phyloP scores from a whole-genome alignment of 352 stramenopile species.

The Phytophthora rubi region DNA sequence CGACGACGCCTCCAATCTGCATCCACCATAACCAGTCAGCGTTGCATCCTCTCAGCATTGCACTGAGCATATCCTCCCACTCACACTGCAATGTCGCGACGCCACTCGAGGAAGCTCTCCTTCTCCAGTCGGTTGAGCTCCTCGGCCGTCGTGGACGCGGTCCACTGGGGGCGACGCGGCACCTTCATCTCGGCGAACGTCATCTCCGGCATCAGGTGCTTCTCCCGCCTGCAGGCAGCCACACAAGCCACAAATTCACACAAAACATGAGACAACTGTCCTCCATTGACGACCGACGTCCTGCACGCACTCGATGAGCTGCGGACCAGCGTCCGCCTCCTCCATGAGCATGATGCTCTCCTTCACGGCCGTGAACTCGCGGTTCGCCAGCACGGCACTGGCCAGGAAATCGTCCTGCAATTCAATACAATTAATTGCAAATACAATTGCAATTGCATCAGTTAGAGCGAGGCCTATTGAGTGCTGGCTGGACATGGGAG shows the following conservation, averaged over 20 bases:
- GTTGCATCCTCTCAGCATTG: neutral
- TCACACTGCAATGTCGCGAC: conserved; percentile 94
- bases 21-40: conserved; percentile 16
- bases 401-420: conserved; percentile 92
- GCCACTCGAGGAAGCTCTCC: conserved; percentile 98
- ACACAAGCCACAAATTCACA: neutral
- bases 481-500: no score
- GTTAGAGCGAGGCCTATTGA: neutral
- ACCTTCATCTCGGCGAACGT: conserved; percentile 96
- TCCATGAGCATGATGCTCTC: conserved; percentile 88
- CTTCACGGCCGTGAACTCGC: conserved; percentile 92
- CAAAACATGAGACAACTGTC: neutral
- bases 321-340: conserved; percentile 54
- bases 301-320: conserved; percentile 68
- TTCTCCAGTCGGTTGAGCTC: conserved; percentile 97
- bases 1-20: conserved; percentile 76
- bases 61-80: conserved; percentile 10
- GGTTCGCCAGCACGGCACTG: conserved; percentile 91
- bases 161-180: conserved; percentile 96
- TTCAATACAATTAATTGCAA: neutral
- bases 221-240: conserved; percentile 46
- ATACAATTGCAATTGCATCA: neutral
- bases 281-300: neutral
- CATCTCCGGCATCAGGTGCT: conserved; percentile 77
- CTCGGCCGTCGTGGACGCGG: conserved; percentile 92